Evolutionary conservation across 371 early-diverging fungal species (phyloP), one percentile per base, ranked within the genome.

Genomic region (Lichtheimia hyalospora): DNA sequence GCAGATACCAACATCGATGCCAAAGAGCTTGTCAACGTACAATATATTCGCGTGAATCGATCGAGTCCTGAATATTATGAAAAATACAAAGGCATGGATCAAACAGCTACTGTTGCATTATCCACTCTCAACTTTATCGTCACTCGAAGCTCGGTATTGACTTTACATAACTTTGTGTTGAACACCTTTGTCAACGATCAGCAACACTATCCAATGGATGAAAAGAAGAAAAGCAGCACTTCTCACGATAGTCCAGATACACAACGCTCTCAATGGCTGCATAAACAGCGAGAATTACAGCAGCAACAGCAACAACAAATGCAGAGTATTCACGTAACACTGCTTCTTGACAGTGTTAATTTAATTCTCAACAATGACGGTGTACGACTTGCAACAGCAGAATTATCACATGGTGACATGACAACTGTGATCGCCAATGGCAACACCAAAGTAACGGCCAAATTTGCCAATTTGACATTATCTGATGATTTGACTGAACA

Each of bases 291-390:
- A 34, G 28, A 27, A 23, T 15, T 41, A 20, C 57, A 49, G 51
- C 28, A 39, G 27, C 52, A 43, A 23, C n/a, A 57, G 24, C 41
- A 56, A 55, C 52, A 49, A 24, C 62, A 51, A 20, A 18, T 13
- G 53, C 61, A 51, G 48, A 58, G 48, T 34, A 70, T 74, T 10
- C 72, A 87, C 28, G 91, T 97, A 2, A 83, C 87, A n/a, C 77
- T 91, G 2, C 79, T 77, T 27, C 76, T 97, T 61, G 89, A 87
- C 25, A 89, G 93, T 60, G 88, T 96, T 18, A 84, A 88, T 43
- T 84, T 96, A 63, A 79, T 92, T 12, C 69, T 96, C n/a, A 92
- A 92, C 61, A 89, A 94, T 58, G 92, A 93, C 58, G 93, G 92
- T 4, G 70, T 72, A 4, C 84, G 88, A 1, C 74, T 96, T 18